Evolutionary conservation across 148 eudicot species (phyloP), one percentile per base, ranked within the genome.

Genomic region (Cornus kousa): DNA sequence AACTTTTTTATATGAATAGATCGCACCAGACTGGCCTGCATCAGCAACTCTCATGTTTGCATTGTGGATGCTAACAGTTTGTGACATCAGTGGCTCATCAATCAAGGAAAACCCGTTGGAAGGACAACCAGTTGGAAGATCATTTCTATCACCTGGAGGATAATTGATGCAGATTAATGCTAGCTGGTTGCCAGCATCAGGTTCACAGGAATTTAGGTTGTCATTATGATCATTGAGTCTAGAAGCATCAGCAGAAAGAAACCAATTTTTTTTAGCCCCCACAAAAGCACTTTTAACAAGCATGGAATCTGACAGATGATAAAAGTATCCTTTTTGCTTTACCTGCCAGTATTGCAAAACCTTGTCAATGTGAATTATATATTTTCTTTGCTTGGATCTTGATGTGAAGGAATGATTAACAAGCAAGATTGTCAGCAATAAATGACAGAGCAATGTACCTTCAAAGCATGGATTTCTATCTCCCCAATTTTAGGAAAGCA

Each of bases 221-320:
- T 71, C 79, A 75, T 16, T 10, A 48, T 17, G 72, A 7, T 24
- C 48, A n/a, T 73, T 32, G 31, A 74, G 60, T 46, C 83, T 72
- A 48, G 92, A 87, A 73, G 78, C 84, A 70, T 91, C 94, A 70
- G 86, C 97, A 77, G 80, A 85, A 8, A 95, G 86, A 80, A 87
- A 88, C 94, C 97, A 93, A 46, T 71, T 67, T 59, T 80, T 79
- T 28, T 72, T 73, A 9, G 70, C 74, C 76, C 91, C 87, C 31
- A 74, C 69, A 82, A 95, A 93, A 39, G 86, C 91, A 68, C 80
- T 82, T 72, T 72, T 85, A 70, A 91, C 80, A 43, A 80, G 80
- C 90, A 91, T 85, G 7, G 89, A 81, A 77, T 88, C 90, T 16
- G 87, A 66, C n/a, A 92, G 83, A 84, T 83, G 85, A 88, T 91